Evolutionary conservation across 768 basidiomycete genomes (phyloP).

Genomic region (Boletus reticuloceps): DNA sequence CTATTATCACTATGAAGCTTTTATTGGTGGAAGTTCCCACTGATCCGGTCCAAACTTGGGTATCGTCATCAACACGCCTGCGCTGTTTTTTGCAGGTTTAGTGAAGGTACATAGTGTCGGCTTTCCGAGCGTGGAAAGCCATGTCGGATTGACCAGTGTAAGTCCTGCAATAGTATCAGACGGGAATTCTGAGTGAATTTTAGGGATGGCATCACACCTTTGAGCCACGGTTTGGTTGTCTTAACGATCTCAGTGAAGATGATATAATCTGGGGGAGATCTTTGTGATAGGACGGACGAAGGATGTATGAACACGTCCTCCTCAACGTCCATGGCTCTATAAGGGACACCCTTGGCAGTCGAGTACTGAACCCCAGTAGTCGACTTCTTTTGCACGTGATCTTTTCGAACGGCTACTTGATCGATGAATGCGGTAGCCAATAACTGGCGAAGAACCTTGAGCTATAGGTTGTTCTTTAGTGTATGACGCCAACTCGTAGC

Average conservation of each 20-base stretch:
- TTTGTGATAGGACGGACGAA: conserved; percentile 70
- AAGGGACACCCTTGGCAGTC: conserved; percentile 77
- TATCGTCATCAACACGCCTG: conserved; percentile 67
- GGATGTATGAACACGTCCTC: conserved; percentile 95
- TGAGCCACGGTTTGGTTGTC: conserved; percentile 73
- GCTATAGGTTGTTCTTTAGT: conserved; percentile 41
- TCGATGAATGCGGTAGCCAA: conserved; percentile 91
- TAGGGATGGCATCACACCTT: conserved; percentile 47
- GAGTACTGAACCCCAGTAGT: conserved; percentile 65
- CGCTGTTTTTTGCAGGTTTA: conserved; percentile 71
- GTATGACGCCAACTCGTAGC: not conserved
- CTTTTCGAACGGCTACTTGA: conserved; percentile 90
- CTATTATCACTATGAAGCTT: conserved; percentile 21
- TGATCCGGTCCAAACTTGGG: conserved; percentile 84
- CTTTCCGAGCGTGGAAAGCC: conserved; percentile 81
- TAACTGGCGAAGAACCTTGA: conserved; percentile 88
- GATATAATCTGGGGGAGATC: conserved; percentile 80
- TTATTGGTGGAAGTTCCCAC: conserved; percentile 79
- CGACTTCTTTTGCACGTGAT: conserved; percentile 60
- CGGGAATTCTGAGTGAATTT: not conserved
- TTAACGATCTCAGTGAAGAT: conserved; percentile 81
- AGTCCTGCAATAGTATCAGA: conserved; percentile 46
- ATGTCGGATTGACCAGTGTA: conserved; percentile 82
- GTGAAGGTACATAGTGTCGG: conserved; percentile 85
- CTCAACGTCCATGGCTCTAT: conserved; percentile 71